These are phyloP conservation scores for Secale cereale DNA, from an alignment of 176 grass and related monocot genomes.

Conservation along the genomic window DNA sequence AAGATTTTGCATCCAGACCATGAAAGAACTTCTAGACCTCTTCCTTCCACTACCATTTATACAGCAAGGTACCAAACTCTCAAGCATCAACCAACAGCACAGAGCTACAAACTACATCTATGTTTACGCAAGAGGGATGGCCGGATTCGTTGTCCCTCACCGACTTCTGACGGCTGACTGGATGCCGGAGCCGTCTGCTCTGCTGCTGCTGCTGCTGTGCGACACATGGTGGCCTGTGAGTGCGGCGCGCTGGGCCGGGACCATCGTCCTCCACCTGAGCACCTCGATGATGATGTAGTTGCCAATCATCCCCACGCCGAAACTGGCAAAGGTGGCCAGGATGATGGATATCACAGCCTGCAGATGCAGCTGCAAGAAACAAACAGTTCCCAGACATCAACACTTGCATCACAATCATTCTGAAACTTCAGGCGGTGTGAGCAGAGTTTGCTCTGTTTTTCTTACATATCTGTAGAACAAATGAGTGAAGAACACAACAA, in stretches of 20 bases:
- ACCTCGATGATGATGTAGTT: constrained; percentile 64
- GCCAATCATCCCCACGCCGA: constrained; percentile 75
- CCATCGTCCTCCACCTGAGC: constrained; percentile 41
- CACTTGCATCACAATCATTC: neutral
- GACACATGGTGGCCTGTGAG: neutral
- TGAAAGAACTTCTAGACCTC: neutral
- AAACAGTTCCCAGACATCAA: neutral
- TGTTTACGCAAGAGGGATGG: neutral
- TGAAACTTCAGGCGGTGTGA: too few relatives aligned
- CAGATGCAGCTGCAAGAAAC: constrained; percentile 72
- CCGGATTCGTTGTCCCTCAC: neutral
- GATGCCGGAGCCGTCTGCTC: neutral
- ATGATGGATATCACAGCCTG: constrained; percentile 83
- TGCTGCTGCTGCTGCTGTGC: neutral
- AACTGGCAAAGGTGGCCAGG: constrained; percentile 79
- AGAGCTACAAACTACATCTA: neutral
- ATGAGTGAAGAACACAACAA: constrained; percentile 76
- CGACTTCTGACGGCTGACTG: neutral
- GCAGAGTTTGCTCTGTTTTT: neutral
- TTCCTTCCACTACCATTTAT: neutral
- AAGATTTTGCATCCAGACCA: neutral
- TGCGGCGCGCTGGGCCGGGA: neutral
- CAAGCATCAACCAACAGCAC: neutral
- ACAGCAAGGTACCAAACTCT: neutral
- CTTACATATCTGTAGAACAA: constrained; percentile 82